These are phyloP conservation scores for Sphaceloma murrayae DNA, from an alignment of 2,329 filamentous ascomycete species.

Conservation along the genomic window DNA sequence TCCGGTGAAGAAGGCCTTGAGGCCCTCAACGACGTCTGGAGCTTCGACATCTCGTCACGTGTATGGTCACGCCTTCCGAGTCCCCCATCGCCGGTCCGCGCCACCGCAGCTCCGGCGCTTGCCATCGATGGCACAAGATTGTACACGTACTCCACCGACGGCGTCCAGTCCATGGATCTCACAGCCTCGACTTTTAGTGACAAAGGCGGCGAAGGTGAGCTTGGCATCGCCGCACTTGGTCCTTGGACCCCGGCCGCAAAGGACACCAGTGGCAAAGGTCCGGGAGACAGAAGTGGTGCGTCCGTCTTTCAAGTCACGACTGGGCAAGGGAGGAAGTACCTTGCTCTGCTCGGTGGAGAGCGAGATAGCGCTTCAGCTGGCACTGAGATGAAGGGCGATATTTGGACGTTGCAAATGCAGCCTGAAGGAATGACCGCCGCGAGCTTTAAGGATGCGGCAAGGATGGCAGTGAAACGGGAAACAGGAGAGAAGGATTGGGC, in stretches of 20 bases:
- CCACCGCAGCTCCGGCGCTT: constrained; percentile 31
- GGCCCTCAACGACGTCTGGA: constrained; percentile 39
- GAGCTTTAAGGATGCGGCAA: constrained; percentile 42
- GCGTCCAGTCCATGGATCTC: constrained; percentile 21
- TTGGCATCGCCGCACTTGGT: constrained; percentile 24
- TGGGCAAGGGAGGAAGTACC: constrained; percentile 37
- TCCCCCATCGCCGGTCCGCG: constrained; percentile 29
- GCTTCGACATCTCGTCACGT: constrained; percentile 41
- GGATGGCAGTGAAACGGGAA: constrained; percentile 36
- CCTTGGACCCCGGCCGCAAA: constrained; percentile 34
- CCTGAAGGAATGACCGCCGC: constrained; percentile 39
- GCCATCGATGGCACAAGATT: constrained; percentile 39
- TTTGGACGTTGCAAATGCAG: constrained; percentile 47
- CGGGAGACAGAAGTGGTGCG: constrained; percentile 32
- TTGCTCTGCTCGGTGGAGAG: constrained; percentile 44
- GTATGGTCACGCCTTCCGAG: constrained; percentile 44
- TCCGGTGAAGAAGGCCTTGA: not conserved
- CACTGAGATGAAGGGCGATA: constrained; percentile 30
- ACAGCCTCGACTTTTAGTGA: constrained; percentile 17
- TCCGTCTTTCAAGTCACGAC: constrained; percentile 35
- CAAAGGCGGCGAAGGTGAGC: constrained; percentile 15
- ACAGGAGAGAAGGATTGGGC: constrained; percentile 44
- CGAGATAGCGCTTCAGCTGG: not conserved
- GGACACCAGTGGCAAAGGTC: constrained; percentile 34
- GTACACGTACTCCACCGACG: constrained; percentile 20